A percentile compares a stretch with the other conserved stretches of the same genome.
phyloP scores from a whole-genome alignment of 495 filamentous ascomycete genomes.

The Penicillium cinerascens region DNA sequence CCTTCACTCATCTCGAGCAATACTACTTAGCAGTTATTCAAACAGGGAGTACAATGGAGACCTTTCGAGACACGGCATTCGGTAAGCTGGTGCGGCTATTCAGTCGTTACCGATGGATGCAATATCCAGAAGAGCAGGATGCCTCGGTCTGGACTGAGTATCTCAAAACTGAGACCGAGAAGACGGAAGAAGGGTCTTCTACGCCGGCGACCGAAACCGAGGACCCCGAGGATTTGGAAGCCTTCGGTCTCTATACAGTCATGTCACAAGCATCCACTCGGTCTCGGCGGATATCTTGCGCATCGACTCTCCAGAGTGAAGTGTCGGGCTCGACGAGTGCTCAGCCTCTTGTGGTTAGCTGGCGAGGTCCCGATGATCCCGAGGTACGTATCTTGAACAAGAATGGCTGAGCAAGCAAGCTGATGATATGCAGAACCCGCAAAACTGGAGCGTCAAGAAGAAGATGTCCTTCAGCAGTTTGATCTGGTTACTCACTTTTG shows the following conservation, averaged over 20 bases:
- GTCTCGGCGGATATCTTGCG: conserved; percentile 9
- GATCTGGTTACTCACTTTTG: conserved; percentile 29
- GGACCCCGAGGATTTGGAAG: conserved; percentile 13
- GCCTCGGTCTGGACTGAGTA: conserved; percentile 31
- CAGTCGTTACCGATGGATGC: conserved; percentile 19
- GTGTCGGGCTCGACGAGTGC: neutral
- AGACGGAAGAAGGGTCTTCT: conserved; percentile 21
- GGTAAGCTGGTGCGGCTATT: conserved; percentile 36
- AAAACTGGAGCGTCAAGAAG: conserved; percentile 42
- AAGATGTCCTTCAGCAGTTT: conserved; percentile 16
- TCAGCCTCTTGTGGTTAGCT: conserved; percentile 8
- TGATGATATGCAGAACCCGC: conserved; percentile 36
- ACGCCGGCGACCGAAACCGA: conserved; percentile 19
- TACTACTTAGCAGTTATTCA: neutral
- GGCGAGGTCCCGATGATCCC: conserved; percentile 25
- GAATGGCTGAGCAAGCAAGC: neutral
- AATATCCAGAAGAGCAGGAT: conserved; percentile 37
- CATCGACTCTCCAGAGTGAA: neutral
- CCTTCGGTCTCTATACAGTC: conserved; percentile 15
- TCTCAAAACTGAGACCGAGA: conserved; percentile 26
- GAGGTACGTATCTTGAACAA: conserved; percentile 19
- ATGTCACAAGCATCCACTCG: conserved; percentile 17
- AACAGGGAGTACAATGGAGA: conserved; percentile 15
- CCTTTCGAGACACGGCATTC: conserved; percentile 26
- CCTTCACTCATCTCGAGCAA: neutral